Evolutionary conservation across 805 yeast species (phyloP).

Genomic region (Suhomyces pyralidae): DNA sequence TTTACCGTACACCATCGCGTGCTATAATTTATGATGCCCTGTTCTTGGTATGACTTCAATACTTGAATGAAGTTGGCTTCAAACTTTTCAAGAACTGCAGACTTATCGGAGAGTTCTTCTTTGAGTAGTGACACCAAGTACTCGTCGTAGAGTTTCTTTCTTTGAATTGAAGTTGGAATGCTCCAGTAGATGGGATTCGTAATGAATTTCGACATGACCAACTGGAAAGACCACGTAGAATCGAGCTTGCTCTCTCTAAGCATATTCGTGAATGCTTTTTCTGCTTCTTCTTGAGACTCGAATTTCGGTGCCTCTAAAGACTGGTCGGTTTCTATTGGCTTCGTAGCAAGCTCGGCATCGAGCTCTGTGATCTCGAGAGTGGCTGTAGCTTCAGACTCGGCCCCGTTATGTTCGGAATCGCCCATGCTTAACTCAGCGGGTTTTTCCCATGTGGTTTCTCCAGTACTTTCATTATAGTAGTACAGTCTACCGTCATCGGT

Average conservation of each 20-base stretch:
- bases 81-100: constrained; percentile 53
- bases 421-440: constrained; percentile 48
- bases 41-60: constrained; percentile 32
- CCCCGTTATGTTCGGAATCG: constrained; percentile 4
- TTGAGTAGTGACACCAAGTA: constrained; percentile 43
- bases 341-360: constrained; percentile 19
- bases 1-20: constrained; percentile 66
- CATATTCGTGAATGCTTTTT: constrained; percentile 48
- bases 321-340: constrained; percentile 18
- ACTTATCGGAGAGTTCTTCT: constrained; percentile 53
- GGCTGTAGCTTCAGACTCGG: constrained; percentile 3
- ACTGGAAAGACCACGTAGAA: constrained; percentile 71
- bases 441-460: constrained; percentile 77
- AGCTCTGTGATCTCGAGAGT: constrained; percentile 9
- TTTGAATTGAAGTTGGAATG: constrained; percentile 55
- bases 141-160: constrained; percentile 63
- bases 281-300: constrained; percentile 34
- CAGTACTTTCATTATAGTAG: constrained; percentile 63
- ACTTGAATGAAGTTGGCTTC: constrained; percentile 51
- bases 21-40: constrained; percentile 45
- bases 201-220: constrained; percentile 57
- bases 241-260: constrained; percentile 57
- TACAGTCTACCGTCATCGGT: constrained; percentile 60
- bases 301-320: constrained; percentile 23
- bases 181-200: constrained; percentile 66